phyloP scores from a whole-genome alignment of 176 grass and related monocot genomes.

The Aegilops sharonensis region DNA sequence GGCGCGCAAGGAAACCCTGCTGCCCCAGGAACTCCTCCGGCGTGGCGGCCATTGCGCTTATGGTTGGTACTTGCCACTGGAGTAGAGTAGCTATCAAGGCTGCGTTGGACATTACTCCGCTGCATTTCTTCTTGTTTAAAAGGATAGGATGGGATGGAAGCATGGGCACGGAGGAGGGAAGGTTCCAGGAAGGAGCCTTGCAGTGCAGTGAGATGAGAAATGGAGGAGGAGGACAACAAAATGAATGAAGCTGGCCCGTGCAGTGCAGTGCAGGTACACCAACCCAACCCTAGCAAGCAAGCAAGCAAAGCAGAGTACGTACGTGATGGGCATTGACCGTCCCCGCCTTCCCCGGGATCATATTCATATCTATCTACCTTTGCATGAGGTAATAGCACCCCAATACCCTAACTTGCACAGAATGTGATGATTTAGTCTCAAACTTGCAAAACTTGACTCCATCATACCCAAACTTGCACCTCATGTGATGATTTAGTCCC shows the following conservation, averaged over 20 bases:
- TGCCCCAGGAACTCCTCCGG: conserved; percentile 4
- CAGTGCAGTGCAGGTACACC: background rate
- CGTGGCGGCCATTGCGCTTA: background rate
- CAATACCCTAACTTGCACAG: too few species aligned
- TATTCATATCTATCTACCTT: too few species aligned
- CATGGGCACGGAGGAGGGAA: background rate
- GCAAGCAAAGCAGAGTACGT: background rate
- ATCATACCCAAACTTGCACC: too few species aligned
- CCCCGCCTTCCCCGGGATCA: background rate
- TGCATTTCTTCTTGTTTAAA: background rate
- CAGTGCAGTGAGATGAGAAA: background rate
- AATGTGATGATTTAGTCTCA: too few species aligned
- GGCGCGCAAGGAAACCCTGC: background rate
- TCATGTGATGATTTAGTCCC: too few species aligned
- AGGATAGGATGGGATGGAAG: background rate
- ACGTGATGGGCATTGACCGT: background rate
- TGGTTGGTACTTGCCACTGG: background rate
- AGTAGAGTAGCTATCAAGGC: background rate
- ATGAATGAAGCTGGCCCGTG: background rate
- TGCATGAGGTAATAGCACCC: too few species aligned
- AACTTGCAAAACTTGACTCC: too few species aligned
- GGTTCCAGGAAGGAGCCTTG: background rate
- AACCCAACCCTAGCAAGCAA: background rate
- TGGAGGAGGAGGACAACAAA: background rate
- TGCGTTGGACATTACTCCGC: background rate